These are phyloP conservation scores for Eucalyptus cladocalyx DNA, from an alignment of 345 rosid genomes.

Conservation along the genomic window DNA sequence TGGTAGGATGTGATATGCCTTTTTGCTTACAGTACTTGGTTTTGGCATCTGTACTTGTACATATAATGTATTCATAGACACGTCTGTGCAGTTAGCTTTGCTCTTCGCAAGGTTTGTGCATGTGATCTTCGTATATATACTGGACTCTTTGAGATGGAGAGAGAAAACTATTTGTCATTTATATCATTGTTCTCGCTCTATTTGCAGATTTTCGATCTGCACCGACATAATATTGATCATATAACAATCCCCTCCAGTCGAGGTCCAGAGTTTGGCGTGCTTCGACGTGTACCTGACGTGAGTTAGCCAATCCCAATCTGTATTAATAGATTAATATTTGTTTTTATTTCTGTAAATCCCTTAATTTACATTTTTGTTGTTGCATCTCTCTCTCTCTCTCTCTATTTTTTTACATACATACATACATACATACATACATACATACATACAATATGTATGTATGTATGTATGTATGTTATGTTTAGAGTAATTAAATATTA, in stretches of 20 bases:
- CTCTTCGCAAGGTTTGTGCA: not conserved
- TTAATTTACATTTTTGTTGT: not conserved
- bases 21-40: not conserved
- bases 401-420: not conserved
- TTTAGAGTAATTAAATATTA: no score
- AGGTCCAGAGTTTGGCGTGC: constrained; percentile 74
- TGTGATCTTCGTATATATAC: not conserved
- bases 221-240: constrained; percentile 93
- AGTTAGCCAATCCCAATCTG: constrained; percentile 4
- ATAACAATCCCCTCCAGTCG: constrained; percentile 73
- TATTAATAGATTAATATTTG: not conserved
- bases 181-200: not conserved
- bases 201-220: constrained; percentile 78
- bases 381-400: not conserved
- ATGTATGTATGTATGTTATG: no score
- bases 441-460: not conserved
- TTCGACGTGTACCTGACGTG: constrained; percentile 89
- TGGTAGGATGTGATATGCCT: not conserved
- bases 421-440: not conserved
- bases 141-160: not conserved
- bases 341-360: not conserved
- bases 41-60: not conserved
- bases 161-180: not conserved
- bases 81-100: not conserved
- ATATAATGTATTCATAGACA: not conserved